Evolutionary conservation across 2,329 filamentous ascomycete genomes (phyloP).

Genomic region (Trichoderma breve): DNA sequence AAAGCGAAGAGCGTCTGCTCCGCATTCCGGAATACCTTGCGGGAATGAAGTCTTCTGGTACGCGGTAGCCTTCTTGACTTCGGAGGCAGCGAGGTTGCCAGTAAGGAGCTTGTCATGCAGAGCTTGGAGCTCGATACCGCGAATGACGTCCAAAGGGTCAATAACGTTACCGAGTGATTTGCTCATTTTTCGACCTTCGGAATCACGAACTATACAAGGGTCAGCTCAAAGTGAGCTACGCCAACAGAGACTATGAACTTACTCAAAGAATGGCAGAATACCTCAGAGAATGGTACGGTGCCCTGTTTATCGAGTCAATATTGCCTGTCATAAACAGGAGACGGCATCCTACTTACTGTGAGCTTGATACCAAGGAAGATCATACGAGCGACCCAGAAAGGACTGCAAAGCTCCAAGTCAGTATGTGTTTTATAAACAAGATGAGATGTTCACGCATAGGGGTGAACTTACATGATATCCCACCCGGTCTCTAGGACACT

Average conservation of each 20-base stretch:
- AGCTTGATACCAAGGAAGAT: not conserved
- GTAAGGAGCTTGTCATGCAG: not conserved
- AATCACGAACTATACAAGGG: not conserved
- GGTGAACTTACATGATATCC: not conserved
- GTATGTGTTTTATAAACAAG: not conserved
- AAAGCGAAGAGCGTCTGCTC: not conserved
- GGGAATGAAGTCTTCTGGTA: not conserved
- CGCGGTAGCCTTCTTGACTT: not conserved
- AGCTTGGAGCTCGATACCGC: not conserved
- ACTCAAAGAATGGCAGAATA: not conserved
- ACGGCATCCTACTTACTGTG: not conserved
- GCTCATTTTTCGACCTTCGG: not conserved
- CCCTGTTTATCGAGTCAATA: not conserved
- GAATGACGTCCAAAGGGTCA: not conserved
- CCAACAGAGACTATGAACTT: accelerated
- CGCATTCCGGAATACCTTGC: not conserved
- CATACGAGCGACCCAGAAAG: not conserved
- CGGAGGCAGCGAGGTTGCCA: not conserved
- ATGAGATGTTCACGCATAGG: not conserved
- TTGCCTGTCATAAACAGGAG: not conserved
- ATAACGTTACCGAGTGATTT: not conserved
- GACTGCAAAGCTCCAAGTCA: not conserved
- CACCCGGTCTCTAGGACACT: not conserved
- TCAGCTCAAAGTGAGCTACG: not conserved
- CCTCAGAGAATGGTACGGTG: not conserved